Base-by-base conservation (phyloP, 768 basidiomycete species). In the Rhizopogon vinicolor region DNA sequence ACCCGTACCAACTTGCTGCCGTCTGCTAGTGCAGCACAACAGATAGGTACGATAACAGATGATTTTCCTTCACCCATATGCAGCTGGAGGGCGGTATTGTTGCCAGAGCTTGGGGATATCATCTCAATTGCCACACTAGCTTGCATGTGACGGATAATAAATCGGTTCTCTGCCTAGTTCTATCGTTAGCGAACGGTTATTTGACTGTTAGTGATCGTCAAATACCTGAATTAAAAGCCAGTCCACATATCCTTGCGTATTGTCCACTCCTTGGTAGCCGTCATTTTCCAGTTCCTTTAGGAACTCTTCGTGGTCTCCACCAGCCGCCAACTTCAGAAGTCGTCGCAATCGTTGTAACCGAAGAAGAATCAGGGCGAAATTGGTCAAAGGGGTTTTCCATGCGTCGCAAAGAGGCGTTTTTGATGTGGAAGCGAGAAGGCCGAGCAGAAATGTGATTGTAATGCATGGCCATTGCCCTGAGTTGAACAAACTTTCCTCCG, bases 31-130 rank as follows among this genome's bases (percentile, higher is more conserved):
- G 61, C 48, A 1, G 65, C 56, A 2, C 57, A 59, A 19, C 59
- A 59, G 16, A 72, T 62, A 1, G 72, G 72, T 7, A 73, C 58
- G 33, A 73, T 82, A 18, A 73, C 73, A 1, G 72, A 72, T 0
- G 73, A 70, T 53, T 82, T 82, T 14, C 80, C 80, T 58, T 82
- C 80, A 14, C 80, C 80, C 80, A 82, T 82, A 50, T 81, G 79
- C 12, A 82, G 73, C 54, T 82, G 80, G n/a, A 76, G 66, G 4
- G 72, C 61, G 0, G 74, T 72, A 52, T 75, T 82, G 5, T 58
- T 10, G 4, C 57, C 52, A 0, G 63, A 62, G 12, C 39, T 37
- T 1, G 72, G 72, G 10, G 56, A 45, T 31, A 72, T 66, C 73
- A 73, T 74, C 42, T 73, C 59, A 8, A 46, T 51, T 8, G 73